Evolutionary conservation across 805 yeast genomes (phyloP).

Genomic region (Metschnikowia rubicola): DNA sequence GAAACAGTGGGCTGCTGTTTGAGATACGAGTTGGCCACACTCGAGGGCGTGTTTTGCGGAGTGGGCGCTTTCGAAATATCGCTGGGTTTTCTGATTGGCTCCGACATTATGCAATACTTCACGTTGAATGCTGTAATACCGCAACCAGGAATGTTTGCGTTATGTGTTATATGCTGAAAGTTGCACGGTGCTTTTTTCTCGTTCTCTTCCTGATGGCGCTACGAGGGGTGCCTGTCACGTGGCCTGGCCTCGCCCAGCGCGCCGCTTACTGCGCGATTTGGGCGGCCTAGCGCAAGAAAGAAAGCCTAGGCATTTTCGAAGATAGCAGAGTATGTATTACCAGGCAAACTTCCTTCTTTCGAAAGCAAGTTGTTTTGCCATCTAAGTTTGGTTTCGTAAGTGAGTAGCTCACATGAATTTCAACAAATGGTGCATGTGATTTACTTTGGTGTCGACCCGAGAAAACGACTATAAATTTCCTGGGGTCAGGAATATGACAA

Average conservation of each 20-base stretch:
- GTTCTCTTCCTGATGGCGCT: conserved; percentile 6
- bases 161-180: neutral
- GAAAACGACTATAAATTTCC: neutral
- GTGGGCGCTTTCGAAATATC: conserved; percentile 93
- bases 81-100: conserved; percentile 76
- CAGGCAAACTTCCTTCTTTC: too few species aligned
- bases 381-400: too few species aligned
- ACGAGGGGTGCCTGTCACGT: conserved; percentile 9
- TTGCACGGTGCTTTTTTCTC: conserved; percentile 4
- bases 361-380: too few species aligned
- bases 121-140: neutral
- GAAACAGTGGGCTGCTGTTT: conserved; percentile 52
- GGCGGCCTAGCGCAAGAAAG: neutral
- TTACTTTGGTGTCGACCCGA: too few species aligned
- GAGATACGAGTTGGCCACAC: conserved; percentile 71
- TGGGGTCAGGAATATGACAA: neutral
- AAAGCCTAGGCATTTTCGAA: neutral
- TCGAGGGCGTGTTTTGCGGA: conserved; percentile 97
- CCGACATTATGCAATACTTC: conserved; percentile 56
- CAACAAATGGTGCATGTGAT: too few species aligned
- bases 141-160: neutral
- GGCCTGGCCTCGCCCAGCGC: conserved; percentile 8
- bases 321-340: too few species aligned
- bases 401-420: too few species aligned
- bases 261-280: neutral